These are phyloP conservation scores for Alternaria arbusti DNA, from an alignment of 2,329 filamentous ascomycete genomes.

Conservation along the genomic window DNA sequence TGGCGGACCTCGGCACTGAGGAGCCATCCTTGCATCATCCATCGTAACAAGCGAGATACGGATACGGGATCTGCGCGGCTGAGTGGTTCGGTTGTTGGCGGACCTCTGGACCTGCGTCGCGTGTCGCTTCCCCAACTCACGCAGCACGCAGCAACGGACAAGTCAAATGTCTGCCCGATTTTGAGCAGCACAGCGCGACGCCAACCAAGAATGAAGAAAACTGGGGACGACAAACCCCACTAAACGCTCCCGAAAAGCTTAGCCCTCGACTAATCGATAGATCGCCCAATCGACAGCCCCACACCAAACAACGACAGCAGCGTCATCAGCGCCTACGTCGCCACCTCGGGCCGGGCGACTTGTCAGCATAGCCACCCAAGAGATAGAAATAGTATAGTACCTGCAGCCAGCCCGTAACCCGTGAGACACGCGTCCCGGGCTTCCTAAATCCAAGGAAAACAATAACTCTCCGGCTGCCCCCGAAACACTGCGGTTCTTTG, in stretches of 20 bases:
- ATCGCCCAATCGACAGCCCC: slow-evolving; percentile 1
- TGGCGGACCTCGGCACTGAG: neutral
- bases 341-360: neutral
- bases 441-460: neutral
- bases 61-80: neutral
- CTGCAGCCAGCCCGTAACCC: neutral
- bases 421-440: neutral
- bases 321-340: slow-evolving; percentile 5
- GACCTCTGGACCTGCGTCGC: neutral
- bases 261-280: neutral
- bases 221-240: neutral
- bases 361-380: slow-evolving; percentile 1
- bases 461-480: slow-evolving; percentile 4
- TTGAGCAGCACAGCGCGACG: neutral
- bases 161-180: neutral
- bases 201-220: neutral
- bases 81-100: neutral
- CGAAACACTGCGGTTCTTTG: neutral
- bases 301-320: slow-evolving; percentile 1
- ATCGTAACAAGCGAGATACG: neutral
- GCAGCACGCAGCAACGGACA: neutral
- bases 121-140: neutral
- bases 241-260: neutral
- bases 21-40: neutral
- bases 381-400: slow-evolving; percentile 1